These are phyloP conservation scores for Coemansia sp. DNA, from an alignment of 192 early-diverging fungal species.

Conservation along the genomic window DNA sequence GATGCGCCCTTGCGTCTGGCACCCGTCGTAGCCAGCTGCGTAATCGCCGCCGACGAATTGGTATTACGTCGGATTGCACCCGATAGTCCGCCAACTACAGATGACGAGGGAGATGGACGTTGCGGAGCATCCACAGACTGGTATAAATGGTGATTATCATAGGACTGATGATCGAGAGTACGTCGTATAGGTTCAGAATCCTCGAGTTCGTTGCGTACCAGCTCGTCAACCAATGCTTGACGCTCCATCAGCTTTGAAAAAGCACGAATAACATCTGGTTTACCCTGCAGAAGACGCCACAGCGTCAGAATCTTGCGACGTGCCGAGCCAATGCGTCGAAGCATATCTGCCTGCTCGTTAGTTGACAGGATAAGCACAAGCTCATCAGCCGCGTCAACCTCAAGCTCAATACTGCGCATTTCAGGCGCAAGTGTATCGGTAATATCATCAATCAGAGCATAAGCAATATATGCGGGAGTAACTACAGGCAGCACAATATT, in stretches of 20 bases:
- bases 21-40: slow-evolving; percentile 7
- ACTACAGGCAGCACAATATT: slow-evolving; percentile 8
- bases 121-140: slow-evolving; percentile 3
- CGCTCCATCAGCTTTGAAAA: slow-evolving; percentile 65
- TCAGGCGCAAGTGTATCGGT: slow-evolving; percentile 89
- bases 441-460: slow-evolving; percentile 92
- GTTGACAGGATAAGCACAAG: slow-evolving; percentile 89
- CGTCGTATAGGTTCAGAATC: slow-evolving; percentile 6
- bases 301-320: slow-evolving; percentile 69
- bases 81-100: background rate
- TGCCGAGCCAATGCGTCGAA: slow-evolving; percentile 69
- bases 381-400: slow-evolving; percentile 95
- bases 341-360: slow-evolving; percentile 81
- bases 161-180: background rate
- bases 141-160: slow-evolving; percentile 1
- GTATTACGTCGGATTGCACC: slow-evolving; percentile 11
- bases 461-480: slow-evolving; percentile 59
- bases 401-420: slow-evolving; percentile 84
- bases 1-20: slow-evolving; percentile 9
- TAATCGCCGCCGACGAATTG: slow-evolving; percentile 6
- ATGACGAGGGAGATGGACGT: slow-evolving; percentile 1
- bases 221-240: slow-evolving; percentile 26
- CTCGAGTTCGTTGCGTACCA: background rate
- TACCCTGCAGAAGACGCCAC: slow-evolving; percentile 66
- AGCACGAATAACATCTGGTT: slow-evolving; percentile 71